A percentile compares a stretch with the other conserved stretches of the same genome.
These are phyloP conservation scores for Chamaecyparis obtusa DNA, from an alignment of 75 land plant genomes.

Conservation along the genomic window DNA sequence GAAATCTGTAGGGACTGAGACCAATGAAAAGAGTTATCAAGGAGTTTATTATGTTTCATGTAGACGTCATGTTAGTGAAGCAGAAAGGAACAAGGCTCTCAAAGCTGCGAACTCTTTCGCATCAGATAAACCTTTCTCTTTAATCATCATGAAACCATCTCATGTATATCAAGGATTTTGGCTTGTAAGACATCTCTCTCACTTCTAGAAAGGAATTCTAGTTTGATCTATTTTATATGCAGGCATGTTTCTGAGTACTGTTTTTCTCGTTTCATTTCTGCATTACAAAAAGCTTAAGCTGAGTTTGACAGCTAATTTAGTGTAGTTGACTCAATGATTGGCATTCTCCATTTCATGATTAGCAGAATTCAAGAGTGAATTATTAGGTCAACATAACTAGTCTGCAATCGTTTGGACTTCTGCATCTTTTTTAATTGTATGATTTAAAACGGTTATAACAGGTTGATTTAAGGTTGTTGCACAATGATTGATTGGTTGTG, in stretches of 20 bases:
- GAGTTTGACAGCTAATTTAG: neutral
- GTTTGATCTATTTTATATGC: neutral
- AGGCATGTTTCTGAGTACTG: neutral
- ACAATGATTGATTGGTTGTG: neutral
- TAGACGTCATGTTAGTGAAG: slow-evolving; percentile 17
- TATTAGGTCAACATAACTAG: neutral
- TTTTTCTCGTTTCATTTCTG: neutral
- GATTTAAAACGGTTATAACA: neutral
- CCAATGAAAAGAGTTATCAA: neutral
- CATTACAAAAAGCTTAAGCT: neutral
- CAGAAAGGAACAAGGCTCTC: slow-evolving; percentile 19
- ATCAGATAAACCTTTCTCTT: neutral
- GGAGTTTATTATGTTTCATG: slow-evolving; percentile 9
- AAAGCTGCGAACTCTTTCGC: slow-evolving; percentile 5
- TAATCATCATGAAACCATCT: slow-evolving; percentile 27
- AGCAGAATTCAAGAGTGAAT: neutral
- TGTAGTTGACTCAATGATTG: neutral
- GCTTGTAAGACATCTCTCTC: slow-evolving; percentile 19
- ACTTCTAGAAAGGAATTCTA: neutral
- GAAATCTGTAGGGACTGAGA: neutral
- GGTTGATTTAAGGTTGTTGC: neutral
- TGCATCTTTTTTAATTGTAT: neutral
- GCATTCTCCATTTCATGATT: neutral
- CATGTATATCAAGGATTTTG: slow-evolving; percentile 41
- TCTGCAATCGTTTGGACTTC: neutral